Base-by-base conservation (phyloP, 169 alveolate species). In the Plasmodium sp. region DNA sequence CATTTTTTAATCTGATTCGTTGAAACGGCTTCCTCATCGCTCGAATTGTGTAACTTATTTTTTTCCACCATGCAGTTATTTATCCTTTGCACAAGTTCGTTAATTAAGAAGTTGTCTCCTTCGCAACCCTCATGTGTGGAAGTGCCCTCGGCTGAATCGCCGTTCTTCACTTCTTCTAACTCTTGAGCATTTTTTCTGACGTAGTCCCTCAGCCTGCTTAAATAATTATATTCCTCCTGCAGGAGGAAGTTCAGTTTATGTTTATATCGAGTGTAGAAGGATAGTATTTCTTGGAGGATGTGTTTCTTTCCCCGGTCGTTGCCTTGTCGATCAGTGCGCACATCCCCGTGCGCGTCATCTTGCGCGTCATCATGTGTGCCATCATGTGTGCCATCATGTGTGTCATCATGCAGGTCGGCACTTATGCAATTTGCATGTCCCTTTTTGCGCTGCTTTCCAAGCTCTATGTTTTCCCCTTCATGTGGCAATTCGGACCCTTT, bases 181-280 rank as follows among this genome's bases (percentile, higher is more conserved):
- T 27, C 18, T 33, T 14, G 31, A 36, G 34, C 36, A 34, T 81
- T 81, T 81, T 31, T 81, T 51, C 51, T 22, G 12, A 86, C 67
- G 45, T 54, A 9, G 43, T 33, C 80, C 67, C 81, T 86, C 39
- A 86, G 16, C 18, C 48, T 10, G 18, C 81, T 54, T 86, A 86
- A 86, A 41, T 86, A 86, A 75, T 86, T 43, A 79, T 58, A 54
- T 77, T 86, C 93, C 51, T 86, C 93, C 48, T 75, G 27, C 33
- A 86, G 71, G 14, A 86, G 51, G 51, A 79, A 39, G 43, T 86
- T 86, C 18, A 85, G 72, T 77, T 86, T 86, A 74, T 77, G 4
- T 45, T 77, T 86, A n/a, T 48, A 43, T 56, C 54, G 41, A 75
- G 77, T 41, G 48, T 86, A 86, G 71, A 86, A 86, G 22, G 93